A percentile compares a stretch with the other conserved stretches of the same genome.
phyloP scores from a whole-genome alignment of 2,329 filamentous ascomycete species.

The Arthrobotrys entomopaga region DNA sequence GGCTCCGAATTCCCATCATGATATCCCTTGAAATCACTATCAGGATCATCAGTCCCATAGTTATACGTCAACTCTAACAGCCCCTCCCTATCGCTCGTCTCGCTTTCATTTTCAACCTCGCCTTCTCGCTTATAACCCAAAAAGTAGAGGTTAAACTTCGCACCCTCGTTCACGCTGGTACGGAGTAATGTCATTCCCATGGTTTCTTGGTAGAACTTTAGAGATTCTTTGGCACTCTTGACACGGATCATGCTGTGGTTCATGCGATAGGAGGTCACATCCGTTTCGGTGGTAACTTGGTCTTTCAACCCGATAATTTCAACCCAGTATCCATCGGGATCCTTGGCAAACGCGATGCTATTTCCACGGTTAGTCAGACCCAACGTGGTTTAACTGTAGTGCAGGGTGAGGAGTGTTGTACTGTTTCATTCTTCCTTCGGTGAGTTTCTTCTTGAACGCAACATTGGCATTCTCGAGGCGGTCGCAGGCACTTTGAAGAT shows the following conservation, averaged over 20 bases:
- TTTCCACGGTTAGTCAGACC: neutral
- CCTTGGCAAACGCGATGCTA: conserved; percentile 84
- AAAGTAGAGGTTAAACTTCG: conserved; percentile 91
- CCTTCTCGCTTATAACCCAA: conserved; percentile 75
- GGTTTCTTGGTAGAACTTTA: conserved; percentile 84
- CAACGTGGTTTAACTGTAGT: neutral
- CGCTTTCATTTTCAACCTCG: conserved; percentile 68
- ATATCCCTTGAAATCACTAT: conserved; percentile 78
- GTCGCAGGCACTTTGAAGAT: conserved; percentile 81
- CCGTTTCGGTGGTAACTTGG: conserved; percentile 76
- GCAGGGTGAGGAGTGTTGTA: neutral
- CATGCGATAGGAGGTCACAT: conserved; percentile 79
- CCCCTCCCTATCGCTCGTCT: conserved; percentile 77
- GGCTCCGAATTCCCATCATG: conserved; percentile 92
- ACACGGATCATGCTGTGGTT: conserved; percentile 96
- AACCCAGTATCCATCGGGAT: conserved; percentile 89
- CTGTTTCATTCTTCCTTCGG: conserved; percentile 81
- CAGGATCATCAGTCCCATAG: conserved; percentile 80
- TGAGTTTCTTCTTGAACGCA: conserved; percentile 92
- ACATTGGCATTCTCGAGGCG: conserved; percentile 90
- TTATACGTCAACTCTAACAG: conserved; percentile 73
- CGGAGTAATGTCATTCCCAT: conserved; percentile 87
- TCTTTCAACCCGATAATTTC: conserved; percentile 82
- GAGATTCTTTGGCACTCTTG: conserved; percentile 78
- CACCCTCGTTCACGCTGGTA: conserved; percentile 74